Percentiles rank a stretch among this genome's conserved stretches.
Evolutionary conservation across 1,284 basidiomycete species (phyloP).

Genomic region (Puccinia hordei): DNA sequence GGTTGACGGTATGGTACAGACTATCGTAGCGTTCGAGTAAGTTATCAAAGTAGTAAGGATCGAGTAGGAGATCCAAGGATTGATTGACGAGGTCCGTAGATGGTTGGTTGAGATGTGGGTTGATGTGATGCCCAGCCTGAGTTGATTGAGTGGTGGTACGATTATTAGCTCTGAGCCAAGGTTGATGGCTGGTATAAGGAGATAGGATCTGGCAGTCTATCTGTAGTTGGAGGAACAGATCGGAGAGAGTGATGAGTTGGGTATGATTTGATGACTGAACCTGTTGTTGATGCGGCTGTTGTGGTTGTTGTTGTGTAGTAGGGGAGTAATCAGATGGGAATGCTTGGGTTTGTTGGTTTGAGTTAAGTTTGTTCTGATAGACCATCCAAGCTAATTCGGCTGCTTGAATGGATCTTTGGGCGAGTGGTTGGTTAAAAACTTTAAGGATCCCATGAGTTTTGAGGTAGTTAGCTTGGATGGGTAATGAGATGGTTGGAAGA

Average conservation of each 20-base stretch:
- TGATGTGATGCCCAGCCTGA: neutral
- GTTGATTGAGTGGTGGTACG: no score
- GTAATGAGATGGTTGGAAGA: neutral
- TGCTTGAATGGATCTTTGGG: neutral
- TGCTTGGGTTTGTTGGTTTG: neutral
- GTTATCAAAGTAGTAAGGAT: slow-evolving; percentile 4
- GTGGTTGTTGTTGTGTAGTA: no score
- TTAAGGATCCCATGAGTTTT: neutral
- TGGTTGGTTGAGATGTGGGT: slow-evolving; percentile 2
- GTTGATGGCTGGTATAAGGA: slow-evolving; percentile 9
- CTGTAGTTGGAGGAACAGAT: slow-evolving; percentile 14
- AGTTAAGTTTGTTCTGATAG: slow-evolving; percentile 7
- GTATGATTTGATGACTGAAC: neutral
- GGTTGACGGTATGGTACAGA: slow-evolving; percentile 14
- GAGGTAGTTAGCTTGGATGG: neutral
- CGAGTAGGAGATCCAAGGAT: neutral
- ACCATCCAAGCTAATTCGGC: slow-evolving; percentile 8
- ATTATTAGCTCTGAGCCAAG: slow-evolving; percentile 8
- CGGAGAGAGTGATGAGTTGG: neutral
- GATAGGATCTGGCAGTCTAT: slow-evolving; percentile 14
- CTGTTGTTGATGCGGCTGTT: neutral
- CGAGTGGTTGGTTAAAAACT: neutral
- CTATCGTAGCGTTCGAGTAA: neutral
- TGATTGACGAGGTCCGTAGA: slow-evolving; percentile 2
- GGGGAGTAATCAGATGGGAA: slow-evolving; percentile 1